These are phyloP conservation scores for Coniochaeta prunicola DNA, from an alignment of 2,329 filamentous ascomycete genomes.

Conservation along the genomic window DNA sequence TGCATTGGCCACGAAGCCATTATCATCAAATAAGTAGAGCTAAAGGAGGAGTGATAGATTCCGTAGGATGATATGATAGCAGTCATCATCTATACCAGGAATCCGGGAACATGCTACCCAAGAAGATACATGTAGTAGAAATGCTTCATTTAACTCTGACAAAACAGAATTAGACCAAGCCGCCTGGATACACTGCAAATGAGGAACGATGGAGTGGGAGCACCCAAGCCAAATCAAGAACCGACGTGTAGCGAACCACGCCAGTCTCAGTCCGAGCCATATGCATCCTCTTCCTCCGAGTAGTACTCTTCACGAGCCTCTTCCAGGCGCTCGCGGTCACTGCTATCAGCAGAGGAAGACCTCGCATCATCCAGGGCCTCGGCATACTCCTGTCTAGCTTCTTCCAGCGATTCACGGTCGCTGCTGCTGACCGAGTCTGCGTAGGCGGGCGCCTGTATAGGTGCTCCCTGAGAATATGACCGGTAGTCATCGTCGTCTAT, in stretches of 20 bases:
- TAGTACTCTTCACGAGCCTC: slow-evolving; percentile 13
- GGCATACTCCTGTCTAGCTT: slow-evolving; percentile 31
- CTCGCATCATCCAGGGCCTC: slow-evolving; percentile 17
- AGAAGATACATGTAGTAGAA: no score
- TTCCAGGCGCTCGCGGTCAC: slow-evolving; percentile 14
- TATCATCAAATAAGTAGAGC: no score
- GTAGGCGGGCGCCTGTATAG: slow-evolving; percentile 2
- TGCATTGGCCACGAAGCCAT: no score
- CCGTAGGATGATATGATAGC: no score
- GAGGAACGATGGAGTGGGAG: background rate
- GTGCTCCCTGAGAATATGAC: slow-evolving; percentile 5
- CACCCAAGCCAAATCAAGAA: background rate
- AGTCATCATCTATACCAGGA: no score
- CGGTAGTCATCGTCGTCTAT: slow-evolving; percentile 21
- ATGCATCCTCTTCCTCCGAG: slow-evolving; percentile 12
- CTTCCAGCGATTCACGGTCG: slow-evolving; percentile 24
- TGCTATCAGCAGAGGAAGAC: slow-evolving; percentile 14
- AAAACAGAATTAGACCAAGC: no score
- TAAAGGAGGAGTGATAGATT: no score
- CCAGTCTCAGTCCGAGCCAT: slow-evolving; percentile 1
- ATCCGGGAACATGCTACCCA: no score
- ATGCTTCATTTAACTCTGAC: no score
- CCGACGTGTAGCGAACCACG: background rate
- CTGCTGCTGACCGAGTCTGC: slow-evolving; percentile 8
- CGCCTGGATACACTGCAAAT: no score